Evolutionary conservation across 306 rosid genomes (phyloP).

Genomic region (Vicia villosa): DNA sequence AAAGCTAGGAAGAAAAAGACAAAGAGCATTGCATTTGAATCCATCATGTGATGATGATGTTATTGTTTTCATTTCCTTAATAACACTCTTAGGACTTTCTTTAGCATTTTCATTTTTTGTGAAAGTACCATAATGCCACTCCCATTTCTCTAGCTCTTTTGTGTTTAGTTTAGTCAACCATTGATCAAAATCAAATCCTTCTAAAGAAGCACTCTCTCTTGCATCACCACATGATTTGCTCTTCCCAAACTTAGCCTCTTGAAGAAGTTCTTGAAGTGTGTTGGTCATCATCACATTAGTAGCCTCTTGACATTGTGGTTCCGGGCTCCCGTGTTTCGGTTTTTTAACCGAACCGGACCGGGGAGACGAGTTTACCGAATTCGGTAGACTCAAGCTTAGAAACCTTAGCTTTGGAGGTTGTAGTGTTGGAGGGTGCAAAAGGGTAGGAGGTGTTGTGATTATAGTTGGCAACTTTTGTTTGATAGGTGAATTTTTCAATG

Average conservation of each 20-base stretch:
- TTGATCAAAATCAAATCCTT: conserved; percentile 66
- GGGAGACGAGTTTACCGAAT: conserved; percentile 66
- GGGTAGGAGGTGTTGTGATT: conserved; percentile 32
- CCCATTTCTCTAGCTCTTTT: conserved; percentile 37
- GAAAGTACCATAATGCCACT: conserved; percentile 34
- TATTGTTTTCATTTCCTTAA: conserved; percentile 37
- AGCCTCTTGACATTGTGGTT: conserved; percentile 34
- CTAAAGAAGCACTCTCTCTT: conserved; percentile 40
- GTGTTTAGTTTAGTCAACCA: conserved; percentile 52
- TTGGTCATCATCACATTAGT: conserved; percentile 19
- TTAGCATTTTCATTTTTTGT: conserved; percentile 43
- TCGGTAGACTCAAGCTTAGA: conserved; percentile 76
- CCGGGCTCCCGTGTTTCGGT: conserved; percentile 39
- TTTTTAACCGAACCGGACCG: conserved; percentile 51
- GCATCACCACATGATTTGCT: conserved; percentile 73
- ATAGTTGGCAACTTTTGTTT: conserved; percentile 40
- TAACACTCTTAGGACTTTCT: conserved; percentile 33
- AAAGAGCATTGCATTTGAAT: conserved; percentile 73
- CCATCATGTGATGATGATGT: conserved; percentile 33
- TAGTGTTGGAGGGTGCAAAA: conserved; percentile 53
- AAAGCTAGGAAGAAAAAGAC: conserved; percentile 72
- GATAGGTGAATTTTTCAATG: conserved; percentile 47
- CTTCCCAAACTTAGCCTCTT: conserved; percentile 47
- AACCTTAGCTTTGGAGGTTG: conserved; percentile 64
- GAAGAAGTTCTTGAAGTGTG: conserved; percentile 35